Evolutionary conservation across 2,329 filamentous ascomycete genomes (phyloP).

Genomic region (Exophiala viscosa): DNA sequence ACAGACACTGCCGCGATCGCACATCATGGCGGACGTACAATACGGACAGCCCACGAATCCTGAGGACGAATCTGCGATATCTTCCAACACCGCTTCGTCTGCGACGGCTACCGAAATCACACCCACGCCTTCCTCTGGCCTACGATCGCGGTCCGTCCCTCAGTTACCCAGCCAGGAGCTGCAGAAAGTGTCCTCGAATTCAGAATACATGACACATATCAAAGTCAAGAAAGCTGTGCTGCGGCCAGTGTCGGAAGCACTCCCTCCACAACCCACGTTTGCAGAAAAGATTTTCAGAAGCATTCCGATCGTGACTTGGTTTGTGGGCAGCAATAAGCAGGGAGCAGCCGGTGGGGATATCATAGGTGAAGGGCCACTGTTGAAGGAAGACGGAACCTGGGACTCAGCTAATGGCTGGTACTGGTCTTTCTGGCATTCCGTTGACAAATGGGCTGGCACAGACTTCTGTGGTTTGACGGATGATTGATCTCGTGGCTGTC

Average conservation of each 20-base stretch:
- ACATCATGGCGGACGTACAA: conserved; percentile 33
- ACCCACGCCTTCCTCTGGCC: conserved; percentile 30
- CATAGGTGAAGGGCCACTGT: conserved; percentile 44
- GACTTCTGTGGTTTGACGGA: conserved; percentile 60
- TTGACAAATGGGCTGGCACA: conserved; percentile 56
- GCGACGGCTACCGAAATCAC: conserved; percentile 37
- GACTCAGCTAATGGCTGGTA: conserved; percentile 40
- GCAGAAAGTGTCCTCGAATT: conserved; percentile 32
- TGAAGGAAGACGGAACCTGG: conserved; percentile 43
- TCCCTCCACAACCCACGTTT: conserved; percentile 65
- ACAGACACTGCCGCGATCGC: conserved; percentile 38
- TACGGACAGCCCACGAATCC: conserved; percentile 36
- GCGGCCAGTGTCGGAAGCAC: conserved; percentile 65
- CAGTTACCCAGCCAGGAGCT: conserved; percentile 17
- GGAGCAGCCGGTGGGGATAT: conserved; percentile 34
- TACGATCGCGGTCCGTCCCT: conserved; percentile 28
- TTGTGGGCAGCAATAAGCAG: conserved; percentile 46
- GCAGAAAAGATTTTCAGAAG: conserved; percentile 61
- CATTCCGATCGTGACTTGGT: conserved; percentile 69
- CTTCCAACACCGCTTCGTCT: conserved; percentile 42
- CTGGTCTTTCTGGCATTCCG: conserved; percentile 57
- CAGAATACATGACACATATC: conserved; percentile 55
- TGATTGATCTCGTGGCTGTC: conserved; percentile 31
- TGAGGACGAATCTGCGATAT: conserved; percentile 30
- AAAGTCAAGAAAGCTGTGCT: conserved; percentile 64